Base-by-base conservation (phyloP, 2,329 filamentous ascomycete species). In the Aspergillus carbonarius region DNA sequence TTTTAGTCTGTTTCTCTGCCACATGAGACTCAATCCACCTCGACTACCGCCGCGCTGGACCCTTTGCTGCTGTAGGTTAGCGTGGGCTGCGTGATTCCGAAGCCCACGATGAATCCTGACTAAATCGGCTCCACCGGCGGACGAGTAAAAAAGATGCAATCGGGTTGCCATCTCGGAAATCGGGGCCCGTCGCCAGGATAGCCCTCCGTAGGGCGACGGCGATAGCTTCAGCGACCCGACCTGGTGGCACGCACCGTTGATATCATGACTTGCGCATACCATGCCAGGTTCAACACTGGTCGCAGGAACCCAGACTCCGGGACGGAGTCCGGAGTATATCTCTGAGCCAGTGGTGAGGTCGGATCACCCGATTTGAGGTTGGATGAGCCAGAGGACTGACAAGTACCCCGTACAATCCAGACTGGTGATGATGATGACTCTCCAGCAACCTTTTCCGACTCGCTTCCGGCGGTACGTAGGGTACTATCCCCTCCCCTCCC, bases 11-110 rank as follows among this genome's bases (percentile, higher is more conserved):
- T 56, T 57, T 58, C 39, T 49, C 50, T 61, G 59, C 63, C 56
- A 65, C 62, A 64, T 60, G 59, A 60, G 59, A 57, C 60, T 50
- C 23, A 54, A 55, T 56, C 61, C 61, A 58, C 59, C 48, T 52
- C 40, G 27, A 54, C 35, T 56, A 51, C 50, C 57, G 51, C 48
- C 9, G 13, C 50, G 13, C 50, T 55, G 60, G 57, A 40, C 51
- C 44, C 53, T 37, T 55, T 56, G 59, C 57, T 61, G 37, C 49
- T 52, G 32, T 44, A 30, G 47, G 57, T 42, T 32, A 49, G 59
- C 18, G 25, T 39, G 15, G 15, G 7, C 44, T 48, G 44, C 44
- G 44, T 48, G 44, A 30, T 48, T 48, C 44, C 44, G 44, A 30
- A 15, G 44, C 27, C 44, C 30, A 17, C n/a, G 44, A 23, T 30